A percentile compares a stretch with the other conserved stretches of the same genome.
phyloP scores from a whole-genome alignment of 495 filamentous ascomycete species.

The Penicillium mononematosum region DNA sequence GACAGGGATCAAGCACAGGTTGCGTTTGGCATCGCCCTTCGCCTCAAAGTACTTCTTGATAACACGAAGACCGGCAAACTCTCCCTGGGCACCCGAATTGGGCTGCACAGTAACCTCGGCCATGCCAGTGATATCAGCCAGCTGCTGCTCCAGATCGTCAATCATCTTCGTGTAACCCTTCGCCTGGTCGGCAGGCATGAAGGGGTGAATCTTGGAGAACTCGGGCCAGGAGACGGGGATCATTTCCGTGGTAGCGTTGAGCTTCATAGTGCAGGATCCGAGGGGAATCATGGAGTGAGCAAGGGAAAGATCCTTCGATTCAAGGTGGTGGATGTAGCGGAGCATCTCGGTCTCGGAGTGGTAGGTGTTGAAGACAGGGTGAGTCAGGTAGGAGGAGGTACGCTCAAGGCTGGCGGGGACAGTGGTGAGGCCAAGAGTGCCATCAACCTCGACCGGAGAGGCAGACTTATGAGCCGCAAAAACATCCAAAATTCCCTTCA shows the following conservation, averaged over 20 bases:
- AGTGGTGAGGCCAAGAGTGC: conserved; percentile 44
- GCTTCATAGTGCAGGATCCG: conserved; percentile 99
- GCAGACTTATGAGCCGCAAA: conserved; percentile 49
- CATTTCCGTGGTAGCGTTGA: conserved; percentile 96
- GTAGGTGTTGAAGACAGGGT: conserved; percentile 95
- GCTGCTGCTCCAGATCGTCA: conserved; percentile 68
- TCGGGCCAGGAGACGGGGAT: conserved; percentile 81
- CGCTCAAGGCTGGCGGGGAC: conserved; percentile 65
- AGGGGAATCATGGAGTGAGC: conserved; percentile 98
- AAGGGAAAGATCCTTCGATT: conserved; percentile 93
- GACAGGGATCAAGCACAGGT: conserved; percentile 94
- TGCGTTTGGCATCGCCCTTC: conserved; percentile 64
- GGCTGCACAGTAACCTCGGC: conserved; percentile 87
- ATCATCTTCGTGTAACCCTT: conserved; percentile 71
- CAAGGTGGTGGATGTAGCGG: conserved; percentile 90
- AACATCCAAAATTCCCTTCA: conserved; percentile 58
- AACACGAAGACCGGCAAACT: conserved; percentile 89
- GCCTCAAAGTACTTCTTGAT: conserved; percentile 85
- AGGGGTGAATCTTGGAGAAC: conserved; percentile 86
- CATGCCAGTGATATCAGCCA: conserved; percentile 88
- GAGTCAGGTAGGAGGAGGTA: conserved; percentile 75
- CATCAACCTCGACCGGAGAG: conserved; percentile 38
- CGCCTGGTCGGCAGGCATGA: conserved; percentile 61
- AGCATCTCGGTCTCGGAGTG: conserved; percentile 96
- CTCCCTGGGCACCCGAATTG: conserved; percentile 95